Evolutionary conservation across 179 eudicot species (phyloP), one percentile per base, ranked within the genome.

Genomic region (Dionaea muscipula): DNA sequence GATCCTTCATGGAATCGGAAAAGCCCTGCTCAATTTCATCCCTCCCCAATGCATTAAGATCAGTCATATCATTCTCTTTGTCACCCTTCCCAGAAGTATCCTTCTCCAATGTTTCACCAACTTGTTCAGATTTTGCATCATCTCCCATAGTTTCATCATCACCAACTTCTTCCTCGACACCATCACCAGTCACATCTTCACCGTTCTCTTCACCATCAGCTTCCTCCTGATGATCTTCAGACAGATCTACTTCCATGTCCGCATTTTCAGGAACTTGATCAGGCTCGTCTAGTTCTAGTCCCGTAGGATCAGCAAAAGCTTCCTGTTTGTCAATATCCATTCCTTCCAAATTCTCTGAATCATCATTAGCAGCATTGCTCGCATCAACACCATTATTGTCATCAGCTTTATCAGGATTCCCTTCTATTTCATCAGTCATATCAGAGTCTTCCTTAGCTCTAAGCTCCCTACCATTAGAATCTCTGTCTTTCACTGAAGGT

Each of bases 381-480:
- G 48, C 65, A 59, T 76, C 76, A 49, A 62, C 66, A 22, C 75
- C 78, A 48, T 70, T 66, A n/a, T 71, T 68, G 31, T 78, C 70
- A 55, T 66, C 78, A 39, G 60, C 47, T 57, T 60, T 74, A 57
- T 81, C 73, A 12, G 67, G 63, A 59, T 75, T 71, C 20, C 60
- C 62, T 54, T 81, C 91, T 33, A 48, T 52, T 49, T 71, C 83
- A 58, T 77, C 81, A 43, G 60, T 49, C 51, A 24, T 62, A 47
- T 71, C 63, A 52, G 76, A 41, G 66, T 88, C 78, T 54, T 82
- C 95, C 72, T 85, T 93, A 37, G 86, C 96, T 75, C 83, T 75
- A 56, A 93, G 90, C 77, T 93, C 96, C 63, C 81, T 67, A 39
- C 65, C 75, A 54, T 58, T 61, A 17, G 75, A 66, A 70, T 83